Base-by-base conservation (phyloP, 306 rosid genomes). In the Cicer bijugum region DNA sequence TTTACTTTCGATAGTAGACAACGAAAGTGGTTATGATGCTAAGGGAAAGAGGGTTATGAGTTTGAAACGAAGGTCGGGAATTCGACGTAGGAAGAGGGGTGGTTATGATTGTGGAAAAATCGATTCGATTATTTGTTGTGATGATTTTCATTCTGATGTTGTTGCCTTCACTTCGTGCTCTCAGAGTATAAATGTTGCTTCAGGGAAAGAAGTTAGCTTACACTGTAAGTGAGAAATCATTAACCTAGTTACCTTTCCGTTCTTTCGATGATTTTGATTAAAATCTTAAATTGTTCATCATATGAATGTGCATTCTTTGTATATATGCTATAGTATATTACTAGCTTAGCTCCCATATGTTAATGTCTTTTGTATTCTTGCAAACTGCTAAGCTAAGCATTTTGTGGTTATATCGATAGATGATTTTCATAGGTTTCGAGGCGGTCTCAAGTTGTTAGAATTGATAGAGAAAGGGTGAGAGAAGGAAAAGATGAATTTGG, bases 21-120 rank as follows among this genome's bases (percentile, higher is more conserved):
- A 75, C 80, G 92, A 84, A 75, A 69, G 73, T 4, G 88, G 79
- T 57, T 81, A 35, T 78, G 90, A 90, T 79, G 75, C 70, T 67
- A 87, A 85, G 85, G 92, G 97, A 45, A 94, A 91, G 81, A 80
- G 73, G 85, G 17, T 59, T 58, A 9, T 83, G 71, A 69, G 76
- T 79, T 12, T 74, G 71, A 89, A 86, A 88, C 82, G 86, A 19
- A 88, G 86, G 84, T 59, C 90, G 2, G 92, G 87, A 47, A 19
- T 82, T 82, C 90, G 89, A 55, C 83, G 84, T 5, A 69, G 84
- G 57, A 83, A 88, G 86, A 89, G 82, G 77, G 69, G 78, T 57
- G 11, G 69, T 71, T 70, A 79, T 68, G 88, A 84, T 39, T 68
- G 61, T 58, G 87, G 81, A 51, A 89, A 78, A 39, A 68, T 79